These are phyloP conservation scores for Croton laevigatus DNA, from an alignment of 441 rosid genomes.

Conservation along the genomic window DNA sequence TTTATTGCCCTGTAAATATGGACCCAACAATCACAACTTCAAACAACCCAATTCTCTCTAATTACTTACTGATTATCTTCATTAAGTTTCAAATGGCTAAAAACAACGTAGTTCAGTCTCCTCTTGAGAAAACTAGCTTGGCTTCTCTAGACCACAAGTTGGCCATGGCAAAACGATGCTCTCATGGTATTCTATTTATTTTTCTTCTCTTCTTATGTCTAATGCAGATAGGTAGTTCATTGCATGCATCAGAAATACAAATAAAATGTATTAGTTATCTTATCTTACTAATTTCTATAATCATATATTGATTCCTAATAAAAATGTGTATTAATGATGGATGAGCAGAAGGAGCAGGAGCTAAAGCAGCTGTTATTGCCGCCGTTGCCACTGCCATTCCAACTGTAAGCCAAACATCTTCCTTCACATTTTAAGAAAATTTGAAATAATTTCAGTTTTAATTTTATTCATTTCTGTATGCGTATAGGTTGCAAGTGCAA, in stretches of 20 bases:
- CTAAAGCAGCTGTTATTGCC: constrained; percentile 65
- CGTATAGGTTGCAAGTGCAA: constrained; percentile 63
- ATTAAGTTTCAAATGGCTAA: too few relatives aligned
- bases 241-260: neutral
- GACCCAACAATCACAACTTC: too few relatives aligned
- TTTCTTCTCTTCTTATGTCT: neutral
- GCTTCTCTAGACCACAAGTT: constrained; percentile 57
- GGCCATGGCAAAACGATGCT: constrained; percentile 59
- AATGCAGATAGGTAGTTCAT: too few relatives aligned
- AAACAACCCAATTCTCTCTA: too few relatives aligned
- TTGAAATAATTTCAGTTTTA: too few relatives aligned
- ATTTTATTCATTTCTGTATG: constrained; percentile 19
- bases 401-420: constrained; percentile 38
- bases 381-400: constrained; percentile 67
- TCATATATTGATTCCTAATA: neutral
- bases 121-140: constrained; percentile 44
- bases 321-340: neutral
- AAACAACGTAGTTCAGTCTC: constrained; percentile 38
- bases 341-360: constrained; percentile 72
- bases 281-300: neutral
- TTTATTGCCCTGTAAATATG: too few relatives aligned
- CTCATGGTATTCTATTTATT: constrained; percentile 37
- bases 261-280: too few relatives aligned
- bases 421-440: neutral
- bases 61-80: too few relatives aligned